Base-by-base conservation (phyloP, 257 asterid genomes). In the Primulina huaijiensis region DNA sequence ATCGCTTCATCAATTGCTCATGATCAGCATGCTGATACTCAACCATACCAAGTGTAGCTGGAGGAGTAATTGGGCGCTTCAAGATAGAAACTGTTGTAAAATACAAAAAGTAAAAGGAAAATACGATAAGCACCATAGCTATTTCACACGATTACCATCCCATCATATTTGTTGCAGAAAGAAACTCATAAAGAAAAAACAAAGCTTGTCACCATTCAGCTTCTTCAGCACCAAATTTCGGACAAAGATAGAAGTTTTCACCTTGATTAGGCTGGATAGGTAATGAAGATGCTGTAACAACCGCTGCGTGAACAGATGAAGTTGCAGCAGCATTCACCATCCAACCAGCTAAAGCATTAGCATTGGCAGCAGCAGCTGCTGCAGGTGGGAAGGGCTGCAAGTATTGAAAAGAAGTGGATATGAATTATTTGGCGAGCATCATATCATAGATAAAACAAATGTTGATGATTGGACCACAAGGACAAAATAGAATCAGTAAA, bases 51-150 rank as follows among this genome's bases (percentile, higher is more conserved):
- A 91, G 81, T 2, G 96, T 88, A 8, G 90, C 89, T 9, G 99
- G 97, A 76, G 99, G 99, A 29, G 97, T 89, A 66, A 93, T 78
- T 11, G 99, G 96, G 61, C 99, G 96, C 87, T 94, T 94, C 85
- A 91, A 78, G 43, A 89, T 74, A 38, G 95, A 79, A 79, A 82
- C 99, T 91, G 90, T 79, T 72, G 40, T 37, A 73, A 64, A 72
- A 65, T 57, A 12, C 7, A 65, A 38, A 59, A 16, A 56, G 6
- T 17, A 17, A 31, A 60, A 25, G 23, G 50, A 60, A 72, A 66
- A 38, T 69, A 69, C 67, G 68, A 78, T 69, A 72, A 53, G 60
- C 67, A 40, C 2, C 31, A 58, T 38, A 23, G 67, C 63, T 21
- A 52, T 7, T 67, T 56, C 23, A 35, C 17, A 33, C 55, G n/a